Evolutionary conservation across 2,329 filamentous ascomycete species (phyloP), one percentile per base, ranked within the genome.

Genomic region (Diaporthe aspalathi): DNA sequence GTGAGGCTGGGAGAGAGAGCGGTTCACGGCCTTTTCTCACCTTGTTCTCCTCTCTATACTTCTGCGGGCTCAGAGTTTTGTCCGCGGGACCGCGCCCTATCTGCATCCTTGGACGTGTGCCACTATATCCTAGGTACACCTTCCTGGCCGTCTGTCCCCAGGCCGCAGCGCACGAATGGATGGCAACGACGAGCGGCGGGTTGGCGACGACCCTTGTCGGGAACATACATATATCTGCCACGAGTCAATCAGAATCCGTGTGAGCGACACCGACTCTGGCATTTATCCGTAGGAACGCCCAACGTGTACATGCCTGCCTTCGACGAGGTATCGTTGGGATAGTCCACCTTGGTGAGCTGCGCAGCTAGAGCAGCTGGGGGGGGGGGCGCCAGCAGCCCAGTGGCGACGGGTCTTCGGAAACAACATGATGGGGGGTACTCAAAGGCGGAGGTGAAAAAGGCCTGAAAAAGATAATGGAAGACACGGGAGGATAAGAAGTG

Each of bases 71-170:
- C 6, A 90, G 78, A 0, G 84, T 86, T 3, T 79, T 77, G 75
- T 90, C 89, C 4, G 76, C 79, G 29, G 83, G 84, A 49, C 88
- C 88, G 74, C 90, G 88, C 81, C 87, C 90, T 73, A 90, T 84
- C 77, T 89, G 87, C 84, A 91, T 88, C 70, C 82, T 84, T 0
- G 88, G 88, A 2, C 87, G 80, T 1, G 83, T 74, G 0, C 88
- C 87, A 45, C 56, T 76, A 67, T 81, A 81, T 1, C 78, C 77
- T 0, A 79, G 76, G 71, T 79, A 80, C 72, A 83, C 83, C 68
- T 80, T 79, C 8, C 84, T 77, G 3, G 82, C 85, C 79, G 67
- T 84, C 80, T 40, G 35, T 12, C 83, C 83, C 86, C 86, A 88
- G 67, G 84, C 78, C 57, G 84, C 80, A 0, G 84, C 80, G 0